phyloP scores from a whole-genome alignment of 768 basidiomycete species.

The Leucocoprinus leucothites region DNA sequence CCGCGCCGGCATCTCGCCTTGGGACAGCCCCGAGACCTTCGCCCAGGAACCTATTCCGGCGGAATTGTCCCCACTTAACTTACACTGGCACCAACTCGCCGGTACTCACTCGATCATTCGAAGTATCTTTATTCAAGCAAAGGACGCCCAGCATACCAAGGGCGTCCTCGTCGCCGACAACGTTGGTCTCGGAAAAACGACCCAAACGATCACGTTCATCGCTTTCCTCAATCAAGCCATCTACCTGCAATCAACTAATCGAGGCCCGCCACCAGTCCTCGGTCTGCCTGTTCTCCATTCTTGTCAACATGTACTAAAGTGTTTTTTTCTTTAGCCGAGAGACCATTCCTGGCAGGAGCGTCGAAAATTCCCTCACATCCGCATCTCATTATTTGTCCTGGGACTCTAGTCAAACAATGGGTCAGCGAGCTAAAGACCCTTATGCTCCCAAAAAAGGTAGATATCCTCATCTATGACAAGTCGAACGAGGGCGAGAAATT shows the following conservation, averaged over 20 bases:
- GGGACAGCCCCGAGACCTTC: no score
- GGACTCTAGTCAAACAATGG: constrained; percentile 24
- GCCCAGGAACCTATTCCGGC: no score
- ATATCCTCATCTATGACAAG: constrained; percentile 23
- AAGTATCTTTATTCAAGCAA: background rate
- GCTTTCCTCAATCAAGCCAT: constrained; percentile 17
- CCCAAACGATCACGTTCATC: constrained; percentile 18
- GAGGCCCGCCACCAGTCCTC: constrained; percentile 18
- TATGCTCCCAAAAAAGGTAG: constrained; percentile 15
- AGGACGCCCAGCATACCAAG: background rate
- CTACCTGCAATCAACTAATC: background rate
- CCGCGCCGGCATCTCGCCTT: no score
- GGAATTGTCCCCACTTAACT: no score
- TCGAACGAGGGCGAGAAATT: constrained; percentile 12
- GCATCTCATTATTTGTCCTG: constrained; percentile 23
- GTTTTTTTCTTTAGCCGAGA: constrained; percentile 10
- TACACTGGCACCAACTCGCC: constrained; percentile 7
- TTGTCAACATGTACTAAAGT: background rate
- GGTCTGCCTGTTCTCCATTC: constrained; percentile 19
- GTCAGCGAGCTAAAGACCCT: constrained; percentile 16
- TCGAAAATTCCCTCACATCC: constrained; percentile 13
- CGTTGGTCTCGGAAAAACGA: constrained; percentile 31
- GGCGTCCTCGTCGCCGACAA: constrained; percentile 21
- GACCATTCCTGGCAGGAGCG: constrained; percentile 12
- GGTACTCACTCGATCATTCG: constrained; percentile 17